Evolutionary conservation across 2,329 filamentous ascomycete species (phyloP).

Genomic region (Drechslerella coelobrocha): DNA sequence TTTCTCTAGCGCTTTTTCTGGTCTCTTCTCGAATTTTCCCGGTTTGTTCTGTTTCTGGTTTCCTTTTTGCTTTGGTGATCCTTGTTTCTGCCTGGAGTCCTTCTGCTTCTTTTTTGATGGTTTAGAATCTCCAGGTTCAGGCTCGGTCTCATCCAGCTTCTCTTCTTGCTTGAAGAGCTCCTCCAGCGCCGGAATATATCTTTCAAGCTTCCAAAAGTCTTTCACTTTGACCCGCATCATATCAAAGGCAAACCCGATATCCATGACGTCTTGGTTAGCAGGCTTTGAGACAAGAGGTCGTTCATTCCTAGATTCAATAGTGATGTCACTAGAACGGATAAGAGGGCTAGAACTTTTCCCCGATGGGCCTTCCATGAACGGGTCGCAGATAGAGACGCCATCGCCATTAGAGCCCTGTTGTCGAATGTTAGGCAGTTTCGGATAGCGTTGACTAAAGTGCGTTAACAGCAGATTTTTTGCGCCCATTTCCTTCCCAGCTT

Average conservation of each 20-base stretch:
- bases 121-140: slow-evolving; percentile 51
- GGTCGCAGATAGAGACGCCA: slow-evolving; percentile 52
- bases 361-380: slow-evolving; percentile 52
- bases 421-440: slow-evolving; percentile 70
- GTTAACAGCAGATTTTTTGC: slow-evolving; percentile 83
- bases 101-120: slow-evolving; percentile 38
- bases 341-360: slow-evolving; percentile 11
- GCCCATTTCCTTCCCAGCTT: slow-evolving; percentile 76
- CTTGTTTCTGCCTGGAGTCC: slow-evolving; percentile 50
- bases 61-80: slow-evolving; percentile 36
- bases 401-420: slow-evolving; percentile 54
- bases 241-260: slow-evolving; percentile 77
- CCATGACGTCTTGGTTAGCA: slow-evolving; percentile 61
- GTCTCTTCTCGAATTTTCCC: not conserved
- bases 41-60: slow-evolving; percentile 32
- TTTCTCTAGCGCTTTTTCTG: not conserved
- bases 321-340: slow-evolving; percentile 3
- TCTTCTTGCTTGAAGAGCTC: slow-evolving; percentile 64
- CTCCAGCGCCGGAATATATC: slow-evolving; percentile 68
- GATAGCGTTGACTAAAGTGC: slow-evolving; percentile 94
- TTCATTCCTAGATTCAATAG: slow-evolving; percentile 12
- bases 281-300: slow-evolving; percentile 33
- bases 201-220: slow-evolving; percentile 72
- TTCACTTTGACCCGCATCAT: slow-evolving; percentile 76
- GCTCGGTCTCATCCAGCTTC: slow-evolving; percentile 50